These are phyloP conservation scores for Candida patagonica DNA, from an alignment of 805 yeast species.

Conservation along the genomic window DNA sequence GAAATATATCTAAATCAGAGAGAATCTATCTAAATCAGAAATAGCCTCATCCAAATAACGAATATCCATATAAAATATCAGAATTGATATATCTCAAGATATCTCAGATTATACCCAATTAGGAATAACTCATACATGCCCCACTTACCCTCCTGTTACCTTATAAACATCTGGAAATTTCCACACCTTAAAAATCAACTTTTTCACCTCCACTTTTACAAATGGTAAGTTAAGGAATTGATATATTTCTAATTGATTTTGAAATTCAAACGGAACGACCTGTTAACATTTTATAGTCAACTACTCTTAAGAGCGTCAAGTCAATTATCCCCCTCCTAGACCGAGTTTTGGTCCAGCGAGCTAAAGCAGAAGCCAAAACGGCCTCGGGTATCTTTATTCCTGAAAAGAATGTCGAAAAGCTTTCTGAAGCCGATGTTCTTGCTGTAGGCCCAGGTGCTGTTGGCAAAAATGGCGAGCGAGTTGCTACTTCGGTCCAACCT, in stretches of 20 bases:
- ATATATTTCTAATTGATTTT: no score
- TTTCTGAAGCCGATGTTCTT: conserved; percentile 83
- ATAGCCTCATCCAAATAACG: no score
- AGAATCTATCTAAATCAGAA: no score
- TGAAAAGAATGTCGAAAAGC: conserved; percentile 90
- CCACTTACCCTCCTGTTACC: conserved; percentile 1
- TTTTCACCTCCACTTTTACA: neutral
- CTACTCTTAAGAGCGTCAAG: conserved; percentile 66
- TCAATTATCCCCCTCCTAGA: conserved; percentile 87
- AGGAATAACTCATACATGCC: no score
- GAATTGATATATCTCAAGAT: no score
- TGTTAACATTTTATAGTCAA: conserved; percentile 4
- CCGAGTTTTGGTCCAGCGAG: conserved; percentile 92
- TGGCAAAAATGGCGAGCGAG: conserved; percentile 63
- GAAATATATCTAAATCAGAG: no score
- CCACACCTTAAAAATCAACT: conserved; percentile 1
- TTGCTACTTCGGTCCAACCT: conserved; percentile 65
- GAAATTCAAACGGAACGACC: neutral
- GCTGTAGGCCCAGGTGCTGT: conserved; percentile 93
- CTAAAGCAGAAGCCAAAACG: conserved; percentile 84
- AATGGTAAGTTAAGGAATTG: neutral
- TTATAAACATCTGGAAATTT: conserved; percentile 1
- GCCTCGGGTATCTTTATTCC: conserved; percentile 91
- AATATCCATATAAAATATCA: no score
- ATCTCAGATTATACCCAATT: no score